A percentile compares a stretch with the other conserved stretches of the same genome.
phyloP scores from a whole-genome alignment of 129 eudicot genomes.

The Chrysanthemum seticuspe region DNA sequence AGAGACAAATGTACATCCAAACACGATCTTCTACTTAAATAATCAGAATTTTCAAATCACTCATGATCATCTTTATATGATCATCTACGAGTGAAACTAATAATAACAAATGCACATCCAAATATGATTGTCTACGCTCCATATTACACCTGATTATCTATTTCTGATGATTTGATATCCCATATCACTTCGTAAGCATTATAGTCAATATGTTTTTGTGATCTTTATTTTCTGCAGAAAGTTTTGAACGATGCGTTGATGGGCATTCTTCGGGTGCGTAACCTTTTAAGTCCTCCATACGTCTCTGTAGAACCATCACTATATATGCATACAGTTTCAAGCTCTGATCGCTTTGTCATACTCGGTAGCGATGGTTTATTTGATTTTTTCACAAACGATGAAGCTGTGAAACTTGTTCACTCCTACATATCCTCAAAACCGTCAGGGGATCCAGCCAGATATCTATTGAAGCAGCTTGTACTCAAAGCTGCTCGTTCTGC shows the following conservation, averaged over 20 bases:
- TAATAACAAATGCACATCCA: too few species aligned
- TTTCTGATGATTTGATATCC: too few species aligned
- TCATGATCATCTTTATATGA: neutral
- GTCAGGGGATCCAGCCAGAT: slow-evolving; percentile 88
- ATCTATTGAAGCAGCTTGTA: slow-evolving; percentile 78
- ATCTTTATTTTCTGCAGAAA: slow-evolving; percentile 52
- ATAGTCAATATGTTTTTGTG: slow-evolving; percentile 1
- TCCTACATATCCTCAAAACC: slow-evolving; percentile 63
- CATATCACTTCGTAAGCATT: too few species aligned
- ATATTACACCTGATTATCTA: too few species aligned
- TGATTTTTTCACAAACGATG: slow-evolving; percentile 93
- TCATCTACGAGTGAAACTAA: too few species aligned
- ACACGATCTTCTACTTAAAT: neutral
- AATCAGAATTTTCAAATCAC: neutral
- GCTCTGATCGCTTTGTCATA: slow-evolving; percentile 78
- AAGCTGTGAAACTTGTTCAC: slow-evolving; percentile 68
- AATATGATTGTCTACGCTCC: too few species aligned
- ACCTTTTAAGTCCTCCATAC: slow-evolving; percentile 90
- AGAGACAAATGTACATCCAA: neutral
- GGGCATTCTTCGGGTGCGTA: slow-evolving; percentile 95
- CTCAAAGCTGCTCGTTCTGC: slow-evolving; percentile 92
- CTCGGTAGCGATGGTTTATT: slow-evolving; percentile 94
- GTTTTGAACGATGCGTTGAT: slow-evolving; percentile 88
- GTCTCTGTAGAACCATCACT: slow-evolving; percentile 71
- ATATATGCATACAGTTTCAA: slow-evolving; percentile 62